Base-by-base conservation (phyloP, 1,139 yeast genomes). In the Geotrichum phurueaensis region DNA sequence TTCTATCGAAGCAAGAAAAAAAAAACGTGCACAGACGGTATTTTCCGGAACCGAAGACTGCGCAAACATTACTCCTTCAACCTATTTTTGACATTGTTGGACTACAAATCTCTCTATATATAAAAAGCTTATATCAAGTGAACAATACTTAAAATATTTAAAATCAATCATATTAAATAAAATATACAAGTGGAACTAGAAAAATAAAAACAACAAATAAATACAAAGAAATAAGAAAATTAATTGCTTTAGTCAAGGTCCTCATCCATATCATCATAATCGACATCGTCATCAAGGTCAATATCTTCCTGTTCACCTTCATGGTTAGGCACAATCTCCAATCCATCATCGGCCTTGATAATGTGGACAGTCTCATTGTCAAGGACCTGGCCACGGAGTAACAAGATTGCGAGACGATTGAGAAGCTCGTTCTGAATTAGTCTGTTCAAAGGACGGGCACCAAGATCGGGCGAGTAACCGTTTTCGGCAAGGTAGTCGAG, bases 361-460 rank as follows among this genome's bases (percentile, higher is more conserved):
- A 94, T 87, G 53, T 78, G 78, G 13, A 90, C 97, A 5, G 81
- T 79, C 73, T 94, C 99, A 73, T 91, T 90, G 70, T 94, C 97
- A 70, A 79, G 81, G 62, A 94, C 82, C 75, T 92, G 96, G 20
- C 96, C 96, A 72, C 86, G 87, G 67, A 94, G 81, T 62, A 94
- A 82, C 75, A 87, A 81, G n/a, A 94, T 82, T 0, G 99, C 99
- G 76, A 94, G 79, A 69, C 81, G 85, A 76, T 94, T 62, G 7
- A 94, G 84, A 36, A 94, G 81, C 73, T 91, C 96, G 66, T 81
- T 84, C 75, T 94, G 98, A 65, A 94, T 91, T 68, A 94, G 82
- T 70, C 99, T 84, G 81, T 94, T 95, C 76, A 94, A 82, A 64
- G 99, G 99, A 74, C 99, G 84, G 1, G 99, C 99, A 76, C 99